Base-by-base conservation (phyloP, 345 rosid genomes). In the Dipteronia sinensis region DNA sequence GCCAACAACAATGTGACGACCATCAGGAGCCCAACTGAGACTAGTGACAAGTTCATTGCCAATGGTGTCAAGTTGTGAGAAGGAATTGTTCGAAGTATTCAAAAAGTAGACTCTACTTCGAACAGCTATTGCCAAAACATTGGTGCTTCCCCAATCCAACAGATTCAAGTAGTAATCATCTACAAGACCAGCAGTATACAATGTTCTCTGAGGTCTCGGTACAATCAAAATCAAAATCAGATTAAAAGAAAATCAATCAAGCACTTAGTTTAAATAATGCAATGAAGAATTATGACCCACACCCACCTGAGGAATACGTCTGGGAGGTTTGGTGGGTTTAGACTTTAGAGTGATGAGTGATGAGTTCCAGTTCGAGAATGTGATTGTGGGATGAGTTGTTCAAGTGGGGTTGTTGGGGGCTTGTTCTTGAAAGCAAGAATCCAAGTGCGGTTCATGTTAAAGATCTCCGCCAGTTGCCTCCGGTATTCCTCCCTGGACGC, bases 381-480 rank as follows among this genome's bases (percentile, higher is more conserved):
- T 16, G 77, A 71, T 0, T 61, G 38, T 2, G 87, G 86, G 51
- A 84, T 65, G 13, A 49, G 49, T 29, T 29, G 31, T 13, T 86
- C 79, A 62, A 79, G 79, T 0, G 78, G 75, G 17, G 80, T 47
- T 7, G 31, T 29, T 4, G 90, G 94, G 22, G 93, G 89, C 79
- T 90, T 94, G 89, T 87, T 88, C 78, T 82, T 86, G 81, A 93
- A 94, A 13, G 93, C 94, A 25, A 94, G 82, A 73, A 94, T 94
- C 25, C 93, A 77, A 10, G 93, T 85, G 73, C 88, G 72, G 65
- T 88, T 88, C 89, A 90, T 85, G 76, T 89, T n/a, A n/a, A n/a
- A n/a, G n/a, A n/a, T n/a, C n/a, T n/a, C n/a, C n/a, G n/a, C n/a
- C n/a, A n/a, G n/a, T 29, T 65, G 86, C 92, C 87, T 88, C 87